Base-by-base conservation (phyloP, 2,329 filamentous ascomycete genomes). In the Ceratocystis albifundus region DNA sequence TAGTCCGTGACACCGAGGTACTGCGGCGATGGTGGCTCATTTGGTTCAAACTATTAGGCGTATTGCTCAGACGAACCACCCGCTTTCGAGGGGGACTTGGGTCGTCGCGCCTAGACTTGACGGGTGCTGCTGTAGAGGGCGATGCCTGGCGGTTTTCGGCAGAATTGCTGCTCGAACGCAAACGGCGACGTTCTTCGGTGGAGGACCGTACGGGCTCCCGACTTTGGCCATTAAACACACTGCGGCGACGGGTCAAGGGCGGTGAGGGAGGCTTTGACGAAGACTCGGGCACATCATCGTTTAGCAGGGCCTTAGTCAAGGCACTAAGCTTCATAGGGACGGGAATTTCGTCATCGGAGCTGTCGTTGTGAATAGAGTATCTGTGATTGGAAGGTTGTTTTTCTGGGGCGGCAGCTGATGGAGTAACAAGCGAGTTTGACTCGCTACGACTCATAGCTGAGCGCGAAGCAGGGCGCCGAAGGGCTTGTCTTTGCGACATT, bases 251-350 rank as follows among this genome's bases (percentile, higher is more conserved):
- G 25, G 78, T 80, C 67, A 76, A 73, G 25, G 78, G 76, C 1
- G 80, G 79, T 4, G 81, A 80, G 4, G 77, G 72, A 1, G 76
- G 73, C 12, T 75, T 76, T 65, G 80, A 79, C 62, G 71, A 74
- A 62, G 71, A 74, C 69, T 79, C 78, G 7, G 83, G 80, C 2
- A 78, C 81, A 55, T 83, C 82, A 68, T 87, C 84, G 67, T 84
- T 84, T 28, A 96, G 80, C 17, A 96, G 80, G 22, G 90, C 92
- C 73, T 94, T 93, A 62, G 93, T 96, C 70, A 94, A 84, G 71
- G 92, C 91, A 74, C 91, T 96, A 74, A 96, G 88, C 77, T 94
- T 95, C 84, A 94, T 90, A 71, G 91, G 91, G 71, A 90, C 88
- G 17, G 89, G 88, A 32, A 95, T 89, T 76, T 96, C 93, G 72